Conservation (phyloP, 768 basidiomycete species). For the Kwoniella newhampshirensis region DNA sequence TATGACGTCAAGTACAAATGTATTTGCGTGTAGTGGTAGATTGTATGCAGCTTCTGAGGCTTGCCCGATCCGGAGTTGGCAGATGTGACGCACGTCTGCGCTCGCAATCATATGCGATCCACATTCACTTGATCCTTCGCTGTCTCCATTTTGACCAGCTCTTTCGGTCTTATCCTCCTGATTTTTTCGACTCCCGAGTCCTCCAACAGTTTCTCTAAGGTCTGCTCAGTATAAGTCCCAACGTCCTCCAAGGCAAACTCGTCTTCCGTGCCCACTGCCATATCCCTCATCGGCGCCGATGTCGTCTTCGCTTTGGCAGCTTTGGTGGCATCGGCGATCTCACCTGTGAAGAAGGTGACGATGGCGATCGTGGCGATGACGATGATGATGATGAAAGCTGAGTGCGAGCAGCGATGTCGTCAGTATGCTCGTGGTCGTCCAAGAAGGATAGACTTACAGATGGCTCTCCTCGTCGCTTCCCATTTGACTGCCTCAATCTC, state of each 20-base stretch:
- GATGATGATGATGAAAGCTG: slow-evolving; percentile 42
- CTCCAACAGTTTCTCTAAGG: slow-evolving; percentile 35
- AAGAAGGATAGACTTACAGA: slow-evolving; percentile 39
- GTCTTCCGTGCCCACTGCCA: slow-evolving; percentile 44
- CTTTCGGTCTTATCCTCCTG: too few species aligned
- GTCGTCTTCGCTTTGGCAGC: slow-evolving; percentile 12
- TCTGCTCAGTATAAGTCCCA: slow-evolving; percentile 30
- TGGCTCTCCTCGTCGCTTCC: slow-evolving; percentile 54
- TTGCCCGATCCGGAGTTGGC: too few species aligned
- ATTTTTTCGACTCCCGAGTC: slow-evolving; percentile 29
- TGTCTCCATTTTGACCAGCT: not conserved
- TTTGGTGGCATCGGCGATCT: slow-evolving; percentile 8
- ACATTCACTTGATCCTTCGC: not conserved
- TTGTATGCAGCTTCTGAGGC: not conserved
- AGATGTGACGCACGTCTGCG: too few species aligned
- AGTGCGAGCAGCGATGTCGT: too few species aligned
- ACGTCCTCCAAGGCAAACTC: slow-evolving; percentile 29
- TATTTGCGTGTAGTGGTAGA: not conserved
- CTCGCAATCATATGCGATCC: not conserved
- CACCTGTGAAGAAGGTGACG: slow-evolving; percentile 21
- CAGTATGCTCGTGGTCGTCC: slow-evolving; percentile 9
- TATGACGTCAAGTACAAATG: not conserved
- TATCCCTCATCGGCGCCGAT: slow-evolving; percentile 36
- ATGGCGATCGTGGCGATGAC: slow-evolving; percentile 45
- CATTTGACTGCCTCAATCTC: slow-evolving; percentile 57